Percentiles rank a stretch among this genome's conserved stretches.
These are phyloP conservation scores for Globomyces pollinis-pini DNA, from an alignment of 192 early-diverging fungal genomes.

Conservation along the genomic window DNA sequence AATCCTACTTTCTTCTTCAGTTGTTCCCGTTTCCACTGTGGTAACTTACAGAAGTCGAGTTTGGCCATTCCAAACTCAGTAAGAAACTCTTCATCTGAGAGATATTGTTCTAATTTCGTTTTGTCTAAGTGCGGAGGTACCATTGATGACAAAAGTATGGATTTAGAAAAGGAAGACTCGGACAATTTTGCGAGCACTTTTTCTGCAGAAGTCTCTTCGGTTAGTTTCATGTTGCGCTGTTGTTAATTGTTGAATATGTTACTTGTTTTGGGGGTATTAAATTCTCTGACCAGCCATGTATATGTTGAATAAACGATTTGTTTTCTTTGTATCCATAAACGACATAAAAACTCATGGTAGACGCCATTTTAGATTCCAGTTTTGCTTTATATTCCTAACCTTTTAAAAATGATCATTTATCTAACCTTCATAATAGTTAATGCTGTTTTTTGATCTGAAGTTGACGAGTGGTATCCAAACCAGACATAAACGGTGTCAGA, in stretches of 20 bases:
- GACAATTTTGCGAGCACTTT: slow-evolving; percentile 18
- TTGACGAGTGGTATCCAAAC: too few relatives aligned
- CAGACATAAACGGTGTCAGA: slow-evolving; percentile 19
- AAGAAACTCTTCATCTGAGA: slow-evolving; percentile 24
- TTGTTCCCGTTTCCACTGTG: slow-evolving; percentile 27
- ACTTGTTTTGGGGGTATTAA: slow-evolving; percentile 12
- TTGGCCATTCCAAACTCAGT: slow-evolving; percentile 22
- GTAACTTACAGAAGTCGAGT: slow-evolving; percentile 14
- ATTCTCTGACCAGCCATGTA: slow-evolving; percentile 26
- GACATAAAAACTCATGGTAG: slow-evolving; percentile 12
- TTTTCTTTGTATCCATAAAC: slow-evolving; percentile 24
- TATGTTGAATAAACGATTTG: slow-evolving; percentile 11
- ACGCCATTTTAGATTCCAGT: too few relatives aligned
- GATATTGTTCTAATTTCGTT: slow-evolving; percentile 26
- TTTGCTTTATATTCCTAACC: too few relatives aligned
- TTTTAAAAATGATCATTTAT: too few relatives aligned
- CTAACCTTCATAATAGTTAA: too few relatives aligned
- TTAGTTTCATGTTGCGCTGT: not conserved
- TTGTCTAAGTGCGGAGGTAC: slow-evolving; percentile 24
- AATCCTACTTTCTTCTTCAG: slow-evolving; percentile 26
- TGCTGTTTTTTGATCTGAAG: too few relatives aligned
- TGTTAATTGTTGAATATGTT: not conserved
- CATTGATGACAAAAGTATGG: slow-evolving; percentile 10
- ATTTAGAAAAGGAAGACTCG: slow-evolving; percentile 11
- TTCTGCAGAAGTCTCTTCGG: slow-evolving; percentile 1